Evolutionary conservation across 208 protist species (phyloP), one percentile per base, ranked within the genome.

Genomic region (Porcisia deanei): DNA sequence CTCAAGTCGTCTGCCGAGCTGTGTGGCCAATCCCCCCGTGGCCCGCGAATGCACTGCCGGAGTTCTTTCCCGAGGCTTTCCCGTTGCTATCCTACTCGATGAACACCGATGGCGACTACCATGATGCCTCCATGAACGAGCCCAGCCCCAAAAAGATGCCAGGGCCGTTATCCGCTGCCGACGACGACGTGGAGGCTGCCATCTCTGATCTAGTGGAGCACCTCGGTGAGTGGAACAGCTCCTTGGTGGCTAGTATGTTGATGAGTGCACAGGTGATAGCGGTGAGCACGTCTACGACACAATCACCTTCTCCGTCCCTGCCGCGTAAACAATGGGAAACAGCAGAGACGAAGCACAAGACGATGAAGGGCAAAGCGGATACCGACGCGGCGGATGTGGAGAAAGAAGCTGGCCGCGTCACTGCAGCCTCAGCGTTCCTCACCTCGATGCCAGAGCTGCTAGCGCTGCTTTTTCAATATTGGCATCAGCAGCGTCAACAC

Each of bases 381-480:
- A 20, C 41, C 3, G 63, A 30, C 6, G 63, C 60, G 5, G 30
- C 45, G 43, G 43, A 41, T 30, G 41, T 34, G 65, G 39, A 47
- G 22, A 39, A 20, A 37, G n/a, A 54, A 60, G 53, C 22, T 5
- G 47, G 22, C 18, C 18, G 25, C 14, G 45, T 61, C 52, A 61
- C 68, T 1, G 68, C 18, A 18, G 68, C 30, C 25, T 73, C 37
- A n/a, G 7, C 68, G 20, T 65, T 30, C 60, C 45, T 53, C 14
- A 60, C 68, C 12, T 54, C 63, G 1, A 68, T 75, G 55, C 55
- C 55, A 9, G 53, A 60, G 9, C 61, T 81, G 41, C 55, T 81
- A 20, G 70, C 41, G 16, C n/a, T 81, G 0, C 22, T 81, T 30
- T 81, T 81, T 34, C 45, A 41, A 0, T 81, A 71, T 54, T 81